phyloP scores from a whole-genome alignment of 2,329 filamentous ascomycete species.

The Colletotrichum tofieldiae region DNA sequence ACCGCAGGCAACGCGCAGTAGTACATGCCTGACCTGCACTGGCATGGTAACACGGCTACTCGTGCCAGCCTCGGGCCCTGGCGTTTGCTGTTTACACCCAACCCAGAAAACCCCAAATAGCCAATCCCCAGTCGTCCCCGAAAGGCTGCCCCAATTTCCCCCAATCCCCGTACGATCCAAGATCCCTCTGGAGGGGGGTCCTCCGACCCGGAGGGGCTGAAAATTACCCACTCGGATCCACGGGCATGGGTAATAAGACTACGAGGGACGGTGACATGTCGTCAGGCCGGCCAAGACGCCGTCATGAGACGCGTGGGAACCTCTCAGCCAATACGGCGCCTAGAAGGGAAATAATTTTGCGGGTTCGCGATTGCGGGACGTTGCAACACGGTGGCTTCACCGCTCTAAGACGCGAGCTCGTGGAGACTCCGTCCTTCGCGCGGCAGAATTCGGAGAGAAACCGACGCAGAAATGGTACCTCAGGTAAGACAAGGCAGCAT shows the following conservation, averaged over 20 bases:
- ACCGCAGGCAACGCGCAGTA: slow-evolving; percentile 22
- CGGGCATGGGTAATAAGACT: slow-evolving; percentile 15
- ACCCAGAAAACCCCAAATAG: slow-evolving; percentile 32
- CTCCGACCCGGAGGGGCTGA: slow-evolving; percentile 20
- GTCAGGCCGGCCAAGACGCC: slow-evolving; percentile 34
- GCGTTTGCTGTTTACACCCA: slow-evolving; percentile 39
- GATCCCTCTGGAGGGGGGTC: slow-evolving; percentile 36
- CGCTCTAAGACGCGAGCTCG: slow-evolving; percentile 31
- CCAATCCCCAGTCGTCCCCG: slow-evolving; percentile 39
- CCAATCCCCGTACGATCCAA: slow-evolving; percentile 43
- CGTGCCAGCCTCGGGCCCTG: slow-evolving; percentile 37
- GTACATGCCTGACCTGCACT: slow-evolving; percentile 10
- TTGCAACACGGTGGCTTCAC: slow-evolving; percentile 36
- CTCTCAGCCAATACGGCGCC: slow-evolving; percentile 30
- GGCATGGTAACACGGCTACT: slow-evolving; percentile 19
- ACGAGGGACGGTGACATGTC: slow-evolving; percentile 29
- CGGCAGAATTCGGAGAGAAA: slow-evolving; percentile 42
- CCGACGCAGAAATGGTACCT: slow-evolving; percentile 15
- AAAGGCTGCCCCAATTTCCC: slow-evolving; percentile 37
- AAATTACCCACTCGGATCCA: slow-evolving; percentile 28
- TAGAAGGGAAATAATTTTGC: slow-evolving; percentile 17
- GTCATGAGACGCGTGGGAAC: slow-evolving; percentile 11
- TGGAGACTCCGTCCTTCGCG: slow-evolving; percentile 19
- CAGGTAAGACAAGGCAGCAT: neutral
- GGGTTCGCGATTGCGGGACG: neutral